Evolutionary conservation across 169 alveolate species (phyloP).

Genomic region (Cryptosporidium canis): DNA sequence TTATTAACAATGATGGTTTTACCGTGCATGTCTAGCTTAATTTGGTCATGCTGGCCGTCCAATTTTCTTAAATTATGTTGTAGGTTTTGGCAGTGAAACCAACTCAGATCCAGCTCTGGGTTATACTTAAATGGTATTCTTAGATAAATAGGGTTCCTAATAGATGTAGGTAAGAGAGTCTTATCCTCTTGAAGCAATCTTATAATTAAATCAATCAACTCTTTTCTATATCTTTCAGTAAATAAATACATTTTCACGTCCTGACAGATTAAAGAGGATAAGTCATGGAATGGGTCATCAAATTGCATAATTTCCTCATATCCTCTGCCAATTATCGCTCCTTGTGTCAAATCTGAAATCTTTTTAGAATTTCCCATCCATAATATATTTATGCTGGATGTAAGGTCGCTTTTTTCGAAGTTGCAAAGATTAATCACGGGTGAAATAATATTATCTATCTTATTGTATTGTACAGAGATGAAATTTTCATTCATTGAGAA

Average conservation of each 20-base stretch:
- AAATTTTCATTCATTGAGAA: background rate
- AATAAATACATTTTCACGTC: conserved; percentile 21
- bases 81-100: conserved; percentile 1
- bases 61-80: background rate
- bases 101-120: background rate
- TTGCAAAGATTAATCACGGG: conserved; percentile 11
- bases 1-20: background rate
- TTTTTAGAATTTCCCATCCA: conserved; percentile 2
- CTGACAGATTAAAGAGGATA: conserved; percentile 9
- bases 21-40: conserved; percentile 11
- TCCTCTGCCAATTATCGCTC: conserved; percentile 29
- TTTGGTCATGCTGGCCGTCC: background rate
- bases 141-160: conserved; percentile 23
- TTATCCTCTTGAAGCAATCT: background rate
- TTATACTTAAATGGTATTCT: conserved; percentile 23
- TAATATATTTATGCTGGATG: conserved; percentile 3
- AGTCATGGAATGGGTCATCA: background rate
- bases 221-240: background rate
- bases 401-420: background rate
- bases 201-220: background rate
- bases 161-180: background rate
- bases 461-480: background rate
- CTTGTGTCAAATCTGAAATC: background rate
- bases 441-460: background rate
- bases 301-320: conserved; percentile 24